phyloP scores from a whole-genome alignment of 371 early-diverging fungal species.

The Mucor indicus region DNA sequence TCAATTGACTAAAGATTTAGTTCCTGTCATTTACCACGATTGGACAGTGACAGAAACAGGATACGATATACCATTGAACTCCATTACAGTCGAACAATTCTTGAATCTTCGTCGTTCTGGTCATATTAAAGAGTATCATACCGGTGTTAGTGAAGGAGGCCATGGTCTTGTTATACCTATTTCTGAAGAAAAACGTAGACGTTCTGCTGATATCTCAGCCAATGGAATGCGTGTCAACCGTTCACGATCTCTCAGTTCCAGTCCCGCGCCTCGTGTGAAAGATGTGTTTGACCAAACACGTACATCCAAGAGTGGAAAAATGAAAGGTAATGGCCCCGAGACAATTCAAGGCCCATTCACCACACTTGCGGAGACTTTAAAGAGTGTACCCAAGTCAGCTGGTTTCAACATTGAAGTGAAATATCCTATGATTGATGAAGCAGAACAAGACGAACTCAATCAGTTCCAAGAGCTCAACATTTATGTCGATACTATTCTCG shows the following conservation, averaged over 20 bases:
- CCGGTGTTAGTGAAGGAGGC: slow-evolving; percentile 35
- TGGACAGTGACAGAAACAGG: slow-evolving; percentile 90
- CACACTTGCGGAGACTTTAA: slow-evolving; percentile 77
- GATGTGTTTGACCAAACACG: slow-evolving; percentile 31
- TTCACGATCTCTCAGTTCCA: slow-evolving; percentile 54
- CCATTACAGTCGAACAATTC: slow-evolving; percentile 76
- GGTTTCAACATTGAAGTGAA: slow-evolving; percentile 98
- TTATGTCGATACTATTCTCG: slow-evolving; percentile 83
- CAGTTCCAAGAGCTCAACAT: slow-evolving; percentile 77
- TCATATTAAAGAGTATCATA: slow-evolving; percentile 49
- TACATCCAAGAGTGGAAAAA: slow-evolving; percentile 40
- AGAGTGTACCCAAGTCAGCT: slow-evolving; percentile 70
- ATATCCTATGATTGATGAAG: slow-evolving; percentile 91
- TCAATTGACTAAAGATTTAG: slow-evolving; percentile 90
- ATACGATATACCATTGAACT: slow-evolving; percentile 71
- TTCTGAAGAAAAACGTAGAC: no score
- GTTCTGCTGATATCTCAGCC: no score
- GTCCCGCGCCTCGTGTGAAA: no score
- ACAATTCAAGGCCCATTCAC: slow-evolving; percentile 82
- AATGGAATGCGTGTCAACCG: slow-evolving; percentile 44
- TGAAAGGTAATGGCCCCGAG: slow-evolving; percentile 68
- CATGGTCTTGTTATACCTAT: slow-evolving; percentile 25
- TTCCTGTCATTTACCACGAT: slow-evolving; percentile 95
- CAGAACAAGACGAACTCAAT: slow-evolving; percentile 66
- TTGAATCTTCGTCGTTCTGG: slow-evolving; percentile 51